Base-by-base conservation (phyloP, 2,329 filamentous ascomycete genomes). In the Trichoderma guizhouense region DNA sequence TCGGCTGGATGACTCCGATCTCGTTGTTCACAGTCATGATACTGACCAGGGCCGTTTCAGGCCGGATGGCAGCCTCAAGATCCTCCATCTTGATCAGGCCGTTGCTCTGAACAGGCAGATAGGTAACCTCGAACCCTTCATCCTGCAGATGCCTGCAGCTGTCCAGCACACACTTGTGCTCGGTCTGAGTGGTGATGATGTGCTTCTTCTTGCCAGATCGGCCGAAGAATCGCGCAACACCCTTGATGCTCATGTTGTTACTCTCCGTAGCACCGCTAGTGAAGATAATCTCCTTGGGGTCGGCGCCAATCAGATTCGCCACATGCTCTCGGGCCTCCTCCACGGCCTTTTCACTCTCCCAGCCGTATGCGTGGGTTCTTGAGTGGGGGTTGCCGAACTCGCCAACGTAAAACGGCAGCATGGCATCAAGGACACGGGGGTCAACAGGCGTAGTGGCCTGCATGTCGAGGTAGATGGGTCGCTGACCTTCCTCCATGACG, bases 11-110 rank as follows among this genome's bases (percentile, higher is more conserved):
- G n/a, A 99, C 96, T 79, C 96, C 96, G 78, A 99, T 98, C 84
- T 99, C 96, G 82, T 99, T 99, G 86, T 99, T 99, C 78, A 99
- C 96, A 1, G 96, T 91, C 96, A 99, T 99, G 82, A 99, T 93
- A 79, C 95, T 98, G 82, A 98, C 95, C 34, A 99, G 85, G 57
- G 90, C 91, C 15, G 96, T 99, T 73, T 98, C 95, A 0, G 95
- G 95, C 73, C 93, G 90, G 74, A 99, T 97, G 28, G 95, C 94
- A 26, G 91, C 92, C 83, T 97, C 92, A 34, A 99, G 88, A 76
- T 96, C 90, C 55, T 92, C 88, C 85, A 99, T 88, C 76, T 92
- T 89, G 77, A 99, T 86, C 75, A 98, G 84, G n/a, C 96, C 96
- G 76, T 93, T 95, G 78, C 84, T 88, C 82, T 95, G 89, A 6